These are phyloP conservation scores for Diplogelasinospora grovesii DNA, from an alignment of 495 filamentous ascomycete species.

Conservation along the genomic window DNA sequence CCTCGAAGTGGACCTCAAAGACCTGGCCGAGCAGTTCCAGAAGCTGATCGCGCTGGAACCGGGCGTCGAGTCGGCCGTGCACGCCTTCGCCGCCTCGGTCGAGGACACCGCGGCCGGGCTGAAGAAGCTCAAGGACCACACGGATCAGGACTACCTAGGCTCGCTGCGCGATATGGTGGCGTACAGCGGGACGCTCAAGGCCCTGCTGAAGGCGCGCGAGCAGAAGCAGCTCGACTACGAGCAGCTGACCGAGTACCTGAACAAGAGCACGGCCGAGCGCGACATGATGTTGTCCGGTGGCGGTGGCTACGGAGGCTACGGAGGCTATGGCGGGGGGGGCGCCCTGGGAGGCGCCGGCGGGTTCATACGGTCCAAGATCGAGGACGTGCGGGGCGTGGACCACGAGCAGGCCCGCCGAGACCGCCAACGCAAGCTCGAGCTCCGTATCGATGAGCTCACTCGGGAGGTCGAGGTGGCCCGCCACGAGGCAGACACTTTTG, in stretches of 20 bases:
- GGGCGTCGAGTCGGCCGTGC: constrained; percentile 71
- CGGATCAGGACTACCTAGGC: constrained; percentile 91
- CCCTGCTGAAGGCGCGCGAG: constrained; percentile 85
- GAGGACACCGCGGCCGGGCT: constrained; percentile 74
- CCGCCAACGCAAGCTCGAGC: constrained; percentile 78
- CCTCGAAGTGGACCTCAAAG: constrained; percentile 80
- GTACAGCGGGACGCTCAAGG: constrained; percentile 76
- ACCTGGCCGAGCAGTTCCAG: constrained; percentile 88
- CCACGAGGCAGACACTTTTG: constrained; percentile 76
- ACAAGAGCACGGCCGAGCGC: constrained; percentile 80
- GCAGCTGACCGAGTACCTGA: constrained; percentile 89
- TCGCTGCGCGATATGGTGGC: constrained; percentile 88
- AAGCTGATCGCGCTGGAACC: constrained; percentile 87
- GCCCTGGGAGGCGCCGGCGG: constrained; percentile 61
- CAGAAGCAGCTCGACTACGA: constrained; percentile 98
- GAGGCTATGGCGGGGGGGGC: constrained; percentile 50
- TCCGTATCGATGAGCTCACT: constrained; percentile 84
- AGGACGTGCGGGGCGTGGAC: constrained; percentile 94
- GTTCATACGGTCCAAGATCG: constrained; percentile 92
- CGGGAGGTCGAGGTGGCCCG: constrained; percentile 81
- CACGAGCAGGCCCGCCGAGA: constrained; percentile 88
- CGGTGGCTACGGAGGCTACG: constrained; percentile 48
- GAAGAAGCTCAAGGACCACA: constrained; percentile 75
- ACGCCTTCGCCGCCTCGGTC: constrained; percentile 77
- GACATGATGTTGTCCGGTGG: constrained; percentile 70